Conservation (phyloP, 192 early-diverging fungal genomes). For the Umbelopsis sp. region DNA sequence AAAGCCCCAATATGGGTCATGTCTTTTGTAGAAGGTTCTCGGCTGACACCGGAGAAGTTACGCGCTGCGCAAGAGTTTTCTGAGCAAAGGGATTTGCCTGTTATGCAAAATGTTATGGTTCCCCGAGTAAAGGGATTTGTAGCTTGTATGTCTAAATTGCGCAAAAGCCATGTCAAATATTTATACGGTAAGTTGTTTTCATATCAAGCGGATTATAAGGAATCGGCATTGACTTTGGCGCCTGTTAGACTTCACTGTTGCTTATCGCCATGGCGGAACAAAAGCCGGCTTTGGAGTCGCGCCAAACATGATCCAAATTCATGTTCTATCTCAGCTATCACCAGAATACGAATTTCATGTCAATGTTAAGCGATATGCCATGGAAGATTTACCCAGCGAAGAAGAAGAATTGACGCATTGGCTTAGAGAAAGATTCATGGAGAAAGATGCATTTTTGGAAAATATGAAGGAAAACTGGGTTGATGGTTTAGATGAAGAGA, state of each 20-base stretch:
- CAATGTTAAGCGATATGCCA: conserved; percentile 69
- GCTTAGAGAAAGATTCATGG: conserved; percentile 75
- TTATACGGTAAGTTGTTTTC: conserved; percentile 51
- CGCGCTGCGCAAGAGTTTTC: conserved; percentile 53
- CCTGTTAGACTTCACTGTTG: conserved; percentile 54
- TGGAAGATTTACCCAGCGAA: conserved; percentile 71
- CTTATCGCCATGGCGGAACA: conserved; percentile 45
- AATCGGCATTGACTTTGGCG: neutral
- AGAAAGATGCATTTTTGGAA: conserved; percentile 86
- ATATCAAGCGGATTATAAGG: neutral
- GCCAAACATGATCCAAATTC: conserved; percentile 55
- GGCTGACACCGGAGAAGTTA: conserved; percentile 52
- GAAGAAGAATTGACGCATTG: conserved; percentile 74
- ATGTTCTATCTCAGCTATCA: conserved; percentile 38
- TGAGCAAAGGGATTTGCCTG: conserved; percentile 42
- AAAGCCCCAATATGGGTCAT: conserved; percentile 57
- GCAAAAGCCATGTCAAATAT: conserved; percentile 56
- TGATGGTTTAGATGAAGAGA: too few species aligned
- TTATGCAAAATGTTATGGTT: conserved; percentile 53
- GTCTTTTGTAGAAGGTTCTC: conserved; percentile 60
- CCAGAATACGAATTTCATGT: conserved; percentile 78
- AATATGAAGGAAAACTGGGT: conserved; percentile 52
- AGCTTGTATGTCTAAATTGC: conserved; percentile 54
- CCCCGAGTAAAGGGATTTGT: conserved; percentile 61
- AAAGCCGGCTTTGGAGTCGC: conserved; percentile 46